Percentiles rank a stretch among this genome's conserved stretches.
Evolutionary conservation across 257 asterid species (phyloP).

Genomic region (Mitragyna speciosa): DNA sequence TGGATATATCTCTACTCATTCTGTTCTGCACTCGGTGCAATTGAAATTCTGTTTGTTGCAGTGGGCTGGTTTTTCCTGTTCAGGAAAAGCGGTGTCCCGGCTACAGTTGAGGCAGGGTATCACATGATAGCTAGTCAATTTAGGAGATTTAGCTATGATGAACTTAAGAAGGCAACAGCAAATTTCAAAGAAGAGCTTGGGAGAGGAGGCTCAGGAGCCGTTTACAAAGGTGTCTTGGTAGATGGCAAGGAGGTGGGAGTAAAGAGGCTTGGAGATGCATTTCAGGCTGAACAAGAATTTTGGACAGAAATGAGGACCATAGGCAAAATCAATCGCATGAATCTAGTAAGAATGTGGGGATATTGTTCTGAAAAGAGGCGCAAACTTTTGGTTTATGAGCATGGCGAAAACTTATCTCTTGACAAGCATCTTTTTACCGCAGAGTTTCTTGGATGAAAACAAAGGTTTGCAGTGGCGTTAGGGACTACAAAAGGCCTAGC

Average conservation of each 20-base stretch:
- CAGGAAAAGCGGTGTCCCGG: slow-evolving; percentile 25
- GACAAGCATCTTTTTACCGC: slow-evolving; percentile 30
- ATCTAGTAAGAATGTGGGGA: slow-evolving; percentile 48
- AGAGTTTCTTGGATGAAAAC: slow-evolving; percentile 30
- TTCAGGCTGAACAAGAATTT: slow-evolving; percentile 33
- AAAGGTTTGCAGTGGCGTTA: slow-evolving; percentile 36
- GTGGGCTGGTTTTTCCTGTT: slow-evolving; percentile 40
- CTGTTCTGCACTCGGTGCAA: slow-evolving; percentile 21
- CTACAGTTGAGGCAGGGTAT: slow-evolving; percentile 32
- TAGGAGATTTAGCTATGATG: slow-evolving; percentile 30
- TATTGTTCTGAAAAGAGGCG: slow-evolving; percentile 38
- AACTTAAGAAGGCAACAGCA: slow-evolving; percentile 33
- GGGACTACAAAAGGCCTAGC: slow-evolving; percentile 42
- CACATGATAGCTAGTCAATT: slow-evolving; percentile 30
- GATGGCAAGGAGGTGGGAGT: slow-evolving; percentile 34
- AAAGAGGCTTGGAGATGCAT: slow-evolving; percentile 31
- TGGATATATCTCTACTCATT: slow-evolving; percentile 38
- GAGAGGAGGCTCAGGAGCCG: slow-evolving; percentile 37
- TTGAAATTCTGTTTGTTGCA: slow-evolving; percentile 24
- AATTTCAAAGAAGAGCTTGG: slow-evolving; percentile 39
- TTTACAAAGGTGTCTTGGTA: slow-evolving; percentile 31
- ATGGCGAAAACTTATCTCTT: slow-evolving; percentile 31
- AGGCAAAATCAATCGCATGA: slow-evolving; percentile 39
- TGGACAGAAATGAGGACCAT: slow-evolving; percentile 39
- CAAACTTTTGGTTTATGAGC: slow-evolving; percentile 35